A percentile compares a stretch with the other conserved stretches of the same genome.
Evolutionary conservation across 2,329 filamentous ascomycete species (phyloP).

Genomic region (Microcyclospora pomicola): DNA sequence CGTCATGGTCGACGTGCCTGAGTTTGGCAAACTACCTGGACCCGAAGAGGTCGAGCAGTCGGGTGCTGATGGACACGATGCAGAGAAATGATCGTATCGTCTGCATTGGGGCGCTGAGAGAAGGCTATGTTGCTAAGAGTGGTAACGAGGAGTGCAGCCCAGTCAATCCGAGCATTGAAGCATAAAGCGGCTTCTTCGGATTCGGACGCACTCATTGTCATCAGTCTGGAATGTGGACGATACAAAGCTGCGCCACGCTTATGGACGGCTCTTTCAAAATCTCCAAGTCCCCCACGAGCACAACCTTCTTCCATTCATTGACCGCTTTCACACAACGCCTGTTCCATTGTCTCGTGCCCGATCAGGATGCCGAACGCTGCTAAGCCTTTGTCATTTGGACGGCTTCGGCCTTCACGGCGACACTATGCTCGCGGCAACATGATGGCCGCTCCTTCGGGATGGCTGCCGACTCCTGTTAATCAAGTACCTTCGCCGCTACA

Average conservation of each 20-base stretch:
- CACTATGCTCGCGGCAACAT: no score
- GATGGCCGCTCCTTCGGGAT: no score
- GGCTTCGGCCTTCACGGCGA: no score
- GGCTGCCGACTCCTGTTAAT: background rate
- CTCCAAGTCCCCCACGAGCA: no score
- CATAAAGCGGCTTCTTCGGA: slow-evolving; percentile 2
- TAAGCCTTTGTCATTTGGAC: no score
- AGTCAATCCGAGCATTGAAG: background rate
- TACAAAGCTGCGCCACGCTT: no score
- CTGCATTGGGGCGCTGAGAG: background rate
- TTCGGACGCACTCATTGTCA: slow-evolving; percentile 1
- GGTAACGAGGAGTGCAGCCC: background rate
- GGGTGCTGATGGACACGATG: slow-evolving; percentile 1
- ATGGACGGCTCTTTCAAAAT: no score
- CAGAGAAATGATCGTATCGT: slow-evolving; percentile 1
- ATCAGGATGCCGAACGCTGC: no score
- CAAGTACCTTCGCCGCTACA: background rate
- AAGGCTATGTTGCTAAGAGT: background rate
- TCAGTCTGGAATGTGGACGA: background rate
- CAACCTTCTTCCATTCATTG: no score
- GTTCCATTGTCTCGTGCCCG: no score
- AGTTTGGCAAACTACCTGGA: slow-evolving; percentile 20
- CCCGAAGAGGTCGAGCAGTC: slow-evolving; percentile 30
- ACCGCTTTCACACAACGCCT: no score
- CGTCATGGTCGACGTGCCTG: slow-evolving; percentile 33